Percentiles rank a stretch among this genome's conserved stretches.
Conservation (phyloP, 768 basidiomycete species). For the Phaffia tasmanica region DNA sequence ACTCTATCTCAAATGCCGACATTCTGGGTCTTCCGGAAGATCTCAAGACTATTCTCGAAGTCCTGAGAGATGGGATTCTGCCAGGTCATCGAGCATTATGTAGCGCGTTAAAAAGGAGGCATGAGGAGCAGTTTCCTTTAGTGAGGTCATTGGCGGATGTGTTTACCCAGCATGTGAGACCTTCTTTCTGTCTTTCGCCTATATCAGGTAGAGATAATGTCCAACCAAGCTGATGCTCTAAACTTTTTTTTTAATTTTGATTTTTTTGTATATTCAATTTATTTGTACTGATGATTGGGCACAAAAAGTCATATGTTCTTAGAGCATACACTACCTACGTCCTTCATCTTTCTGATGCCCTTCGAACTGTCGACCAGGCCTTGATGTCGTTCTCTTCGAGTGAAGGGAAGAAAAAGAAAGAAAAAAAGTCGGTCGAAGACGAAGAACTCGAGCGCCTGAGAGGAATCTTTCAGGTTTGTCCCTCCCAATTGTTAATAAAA, state of each 20-base stretch:
- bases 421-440: constrained; percentile 11
- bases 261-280: no score
- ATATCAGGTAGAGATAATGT: no score
- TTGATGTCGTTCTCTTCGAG: constrained; percentile 9
- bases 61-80: constrained; percentile 72
- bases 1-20: neutral
- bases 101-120: constrained; percentile 73
- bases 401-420: constrained; percentile 5
- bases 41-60: constrained; percentile 69
- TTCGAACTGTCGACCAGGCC: constrained; percentile 26
- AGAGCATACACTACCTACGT: constrained; percentile 54
- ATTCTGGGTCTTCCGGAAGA: constrained; percentile 59
- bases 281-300: no score
- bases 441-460: constrained; percentile 13
- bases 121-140: constrained; percentile 90
- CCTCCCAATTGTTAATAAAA: no score
- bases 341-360: constrained; percentile 26
- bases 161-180: constrained; percentile 80
- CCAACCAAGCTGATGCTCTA: neutral
- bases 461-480: constrained; percentile 18
- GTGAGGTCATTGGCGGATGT: constrained; percentile 88
- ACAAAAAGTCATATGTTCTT: constrained; percentile 69
- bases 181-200: neutral
- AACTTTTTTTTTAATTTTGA: neutral
- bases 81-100: constrained; percentile 79